Evolutionary conservation across 2,329 filamentous ascomycete species (phyloP).

Genomic region (Teratosphaeria nubilosa): DNA sequence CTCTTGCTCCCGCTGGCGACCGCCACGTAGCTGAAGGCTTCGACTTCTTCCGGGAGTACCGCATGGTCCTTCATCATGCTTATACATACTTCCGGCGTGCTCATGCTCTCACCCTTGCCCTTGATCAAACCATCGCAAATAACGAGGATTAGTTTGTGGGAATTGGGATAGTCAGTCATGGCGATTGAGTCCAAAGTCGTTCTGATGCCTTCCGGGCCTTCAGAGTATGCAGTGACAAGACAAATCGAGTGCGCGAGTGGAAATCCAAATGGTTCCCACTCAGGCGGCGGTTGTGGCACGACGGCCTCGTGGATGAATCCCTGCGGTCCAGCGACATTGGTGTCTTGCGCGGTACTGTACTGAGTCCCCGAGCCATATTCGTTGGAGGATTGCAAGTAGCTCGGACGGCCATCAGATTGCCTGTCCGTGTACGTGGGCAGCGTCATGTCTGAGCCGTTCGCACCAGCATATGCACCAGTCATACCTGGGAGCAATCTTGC

Average conservation of each 20-base stretch:
- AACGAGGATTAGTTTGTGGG: constrained; percentile 92
- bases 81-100: constrained; percentile 82
- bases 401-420: constrained; percentile 7
- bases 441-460: constrained; percentile 48
- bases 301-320: constrained; percentile 96
- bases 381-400: constrained; percentile 2
- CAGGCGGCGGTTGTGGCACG: constrained; percentile 87
- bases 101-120: constrained; percentile 75
- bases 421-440: constrained; percentile 28
- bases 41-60: constrained; percentile 67
- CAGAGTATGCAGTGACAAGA: constrained; percentile 91
- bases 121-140: constrained; percentile 98
- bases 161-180: constrained; percentile 97
- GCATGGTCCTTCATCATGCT: constrained; percentile 92
- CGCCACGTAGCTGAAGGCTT: constrained; percentile 89
- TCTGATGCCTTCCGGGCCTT: constrained; percentile 83
- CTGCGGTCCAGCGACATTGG: constrained; percentile 64
- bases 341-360: constrained; percentile 23
- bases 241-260: constrained; percentile 90
- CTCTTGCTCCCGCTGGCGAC: constrained; percentile 92
- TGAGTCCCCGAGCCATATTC: constrained; percentile 33
- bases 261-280: constrained; percentile 96
- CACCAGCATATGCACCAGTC: constrained; percentile 21
- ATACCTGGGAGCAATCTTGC: constrained; percentile 54
- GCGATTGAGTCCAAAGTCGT: constrained; percentile 94